Percentiles rank a stretch among this genome's conserved stretches.
These are phyloP conservation scores for Monosporascus cannonballus DNA, from an alignment of 2,329 filamentous ascomycete species.

Conservation along the genomic window DNA sequence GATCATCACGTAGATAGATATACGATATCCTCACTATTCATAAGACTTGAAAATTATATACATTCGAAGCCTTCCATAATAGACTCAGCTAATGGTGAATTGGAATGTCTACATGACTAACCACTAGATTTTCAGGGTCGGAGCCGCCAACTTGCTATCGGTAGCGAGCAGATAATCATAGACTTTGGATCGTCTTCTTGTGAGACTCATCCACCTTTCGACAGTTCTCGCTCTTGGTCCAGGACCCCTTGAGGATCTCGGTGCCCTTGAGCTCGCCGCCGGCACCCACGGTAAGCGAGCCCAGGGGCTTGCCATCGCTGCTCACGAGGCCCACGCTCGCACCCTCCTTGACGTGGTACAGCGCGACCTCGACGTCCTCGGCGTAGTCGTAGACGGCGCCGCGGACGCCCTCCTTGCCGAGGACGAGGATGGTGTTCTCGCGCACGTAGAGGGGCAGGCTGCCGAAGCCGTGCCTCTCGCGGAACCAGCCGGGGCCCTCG, in stretches of 20 bases:
- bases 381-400: constrained; percentile 43
- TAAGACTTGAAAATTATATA: too few species aligned
- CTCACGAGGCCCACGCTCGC: constrained; percentile 37
- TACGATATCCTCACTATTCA: too few species aligned
- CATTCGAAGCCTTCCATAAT: too few species aligned
- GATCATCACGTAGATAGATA: too few species aligned
- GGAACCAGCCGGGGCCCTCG: constrained; percentile 51
- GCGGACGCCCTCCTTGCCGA: constrained; percentile 33
- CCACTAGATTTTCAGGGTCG: too few species aligned
- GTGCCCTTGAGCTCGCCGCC: constrained; percentile 34
- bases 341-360: constrained; percentile 37
- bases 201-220: constrained; percentile 15
- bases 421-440: constrained; percentile 43
- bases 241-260: constrained; percentile 32
- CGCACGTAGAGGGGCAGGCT: constrained; percentile 54
- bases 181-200: constrained; percentile 15
- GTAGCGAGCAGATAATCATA: constrained; percentile 5
- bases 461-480: constrained; percentile 52
- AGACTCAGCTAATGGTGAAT: too few species aligned
- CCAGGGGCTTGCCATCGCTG: constrained; percentile 34
- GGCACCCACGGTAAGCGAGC: constrained; percentile 31
- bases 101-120: too few species aligned
- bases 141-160: too few species aligned
- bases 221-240: constrained; percentile 14
- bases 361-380: constrained; percentile 39